These are phyloP conservation scores for Penicillium pulvis DNA, from an alignment of 495 filamentous ascomycete genomes.

Conservation along the genomic window DNA sequence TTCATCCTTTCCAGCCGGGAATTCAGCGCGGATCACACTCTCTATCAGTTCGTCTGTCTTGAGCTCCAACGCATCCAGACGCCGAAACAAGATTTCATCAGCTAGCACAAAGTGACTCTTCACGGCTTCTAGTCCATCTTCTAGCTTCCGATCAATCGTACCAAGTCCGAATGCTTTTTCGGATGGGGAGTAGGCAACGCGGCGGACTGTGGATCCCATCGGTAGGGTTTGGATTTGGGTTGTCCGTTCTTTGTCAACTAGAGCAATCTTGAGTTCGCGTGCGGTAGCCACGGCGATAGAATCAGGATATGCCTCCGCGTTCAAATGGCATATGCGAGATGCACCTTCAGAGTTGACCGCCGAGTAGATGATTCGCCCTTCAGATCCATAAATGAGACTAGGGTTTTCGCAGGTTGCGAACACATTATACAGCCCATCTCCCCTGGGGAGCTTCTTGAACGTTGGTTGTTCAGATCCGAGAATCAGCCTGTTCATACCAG, in stretches of 20 bases:
- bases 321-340: slow-evolving; percentile 76
- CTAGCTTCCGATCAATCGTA: slow-evolving; percentile 68
- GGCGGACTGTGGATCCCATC: slow-evolving; percentile 79
- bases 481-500: slow-evolving; percentile 74
- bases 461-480: slow-evolving; percentile 83
- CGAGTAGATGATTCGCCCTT: slow-evolving; percentile 88
- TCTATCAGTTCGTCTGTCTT: slow-evolving; percentile 78
- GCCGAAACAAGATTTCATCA: slow-evolving; percentile 60
- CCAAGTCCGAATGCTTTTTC: slow-evolving; percentile 86
- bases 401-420: slow-evolving; percentile 95
- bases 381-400: slow-evolving; percentile 85
- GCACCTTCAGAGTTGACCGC: slow-evolving; percentile 92
- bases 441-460: slow-evolving; percentile 73
- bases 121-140: slow-evolving; percentile 58
- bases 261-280: slow-evolving; percentile 73
- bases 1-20: slow-evolving; percentile 62
- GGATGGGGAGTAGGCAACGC: slow-evolving; percentile 79
- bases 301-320: slow-evolving; percentile 76
- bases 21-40: slow-evolving; percentile 75
- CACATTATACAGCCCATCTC: slow-evolving; percentile 69
- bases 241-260: slow-evolving; percentile 79
- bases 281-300: slow-evolving; percentile 80
- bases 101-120: slow-evolving; percentile 62
- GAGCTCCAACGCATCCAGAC: slow-evolving; percentile 53
- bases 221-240: slow-evolving; percentile 82